Percentiles rank a stretch among this genome's conserved stretches.
phyloP scores from a whole-genome alignment of 768 basidiomycete species.

The Panaeolus cyanescens region DNA sequence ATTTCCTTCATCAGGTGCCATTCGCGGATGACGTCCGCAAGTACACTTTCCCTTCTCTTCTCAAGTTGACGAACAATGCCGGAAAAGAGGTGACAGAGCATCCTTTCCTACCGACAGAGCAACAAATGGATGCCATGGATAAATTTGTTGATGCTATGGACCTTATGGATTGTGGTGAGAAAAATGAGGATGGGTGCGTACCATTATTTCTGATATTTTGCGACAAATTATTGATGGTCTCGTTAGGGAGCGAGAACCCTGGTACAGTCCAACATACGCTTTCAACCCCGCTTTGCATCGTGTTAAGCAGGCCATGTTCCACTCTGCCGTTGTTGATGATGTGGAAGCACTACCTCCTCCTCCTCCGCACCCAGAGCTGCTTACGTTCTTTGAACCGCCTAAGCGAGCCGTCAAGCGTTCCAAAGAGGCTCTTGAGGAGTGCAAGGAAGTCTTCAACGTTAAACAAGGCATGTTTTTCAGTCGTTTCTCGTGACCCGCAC shows the following conservation, averaged over 20 bases:
- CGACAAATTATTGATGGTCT: background rate
- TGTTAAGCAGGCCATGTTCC: slow-evolving; percentile 91
- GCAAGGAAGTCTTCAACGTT: slow-evolving; percentile 70
- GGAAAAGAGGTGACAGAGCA: slow-evolving; percentile 77
- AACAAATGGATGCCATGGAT: slow-evolving; percentile 83
- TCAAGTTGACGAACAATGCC: slow-evolving; percentile 69
- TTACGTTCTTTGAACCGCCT: slow-evolving; percentile 85
- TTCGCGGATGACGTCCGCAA: slow-evolving; percentile 94
- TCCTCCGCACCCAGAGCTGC: slow-evolving; percentile 82
- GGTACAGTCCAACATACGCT: slow-evolving; percentile 78
- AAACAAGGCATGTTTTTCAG: slow-evolving; percentile 59
- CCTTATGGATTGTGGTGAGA: slow-evolving; percentile 73
- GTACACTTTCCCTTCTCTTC: slow-evolving; percentile 84
- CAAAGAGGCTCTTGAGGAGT: slow-evolving; percentile 54
- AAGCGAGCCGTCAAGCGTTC: slow-evolving; percentile 65
- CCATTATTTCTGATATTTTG: background rate
- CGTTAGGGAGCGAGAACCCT: slow-evolving; percentile 58
- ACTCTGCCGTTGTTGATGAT: slow-evolving; percentile 78
- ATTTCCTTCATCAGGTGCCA: slow-evolving; percentile 65
- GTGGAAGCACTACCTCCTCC: slow-evolving; percentile 74
- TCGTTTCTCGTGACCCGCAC: background rate
- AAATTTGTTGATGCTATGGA: slow-evolving; percentile 89
- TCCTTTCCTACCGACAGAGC: slow-evolving; percentile 78
- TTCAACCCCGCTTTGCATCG: slow-evolving; percentile 92
- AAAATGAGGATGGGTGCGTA: slow-evolving; percentile 72